Evolutionary conservation across 2,329 filamentous ascomycete species (phyloP).

Genomic region (Xylariaceae sp.): DNA sequence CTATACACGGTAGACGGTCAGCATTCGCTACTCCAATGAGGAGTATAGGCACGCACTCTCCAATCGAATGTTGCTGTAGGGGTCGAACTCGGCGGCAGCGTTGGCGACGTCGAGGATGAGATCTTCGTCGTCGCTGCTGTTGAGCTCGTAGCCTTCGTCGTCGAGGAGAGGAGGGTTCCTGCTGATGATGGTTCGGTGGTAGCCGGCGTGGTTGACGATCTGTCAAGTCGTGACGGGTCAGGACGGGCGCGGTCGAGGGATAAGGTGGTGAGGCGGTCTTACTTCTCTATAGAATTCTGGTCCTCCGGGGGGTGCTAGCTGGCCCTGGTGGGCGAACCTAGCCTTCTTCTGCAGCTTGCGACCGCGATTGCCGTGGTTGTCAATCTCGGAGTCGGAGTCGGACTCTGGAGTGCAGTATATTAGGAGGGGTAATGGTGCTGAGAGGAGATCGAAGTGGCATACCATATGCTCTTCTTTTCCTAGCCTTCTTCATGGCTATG

Average conservation of each 20-base stretch:
- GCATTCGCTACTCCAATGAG: neutral
- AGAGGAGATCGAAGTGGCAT: slow-evolving; percentile 25
- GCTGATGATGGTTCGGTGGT: slow-evolving; percentile 69
- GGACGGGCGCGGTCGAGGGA: neutral
- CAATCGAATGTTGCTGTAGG: slow-evolving; percentile 68
- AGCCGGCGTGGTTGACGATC: slow-evolving; percentile 72
- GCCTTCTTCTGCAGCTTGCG: slow-evolving; percentile 77
- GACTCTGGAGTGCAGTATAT: slow-evolving; percentile 53
- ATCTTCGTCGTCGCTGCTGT: slow-evolving; percentile 68
- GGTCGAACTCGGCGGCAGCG: slow-evolving; percentile 67
- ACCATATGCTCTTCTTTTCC: slow-evolving; percentile 65
- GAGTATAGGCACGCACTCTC: slow-evolving; percentile 55
- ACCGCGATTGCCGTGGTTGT: slow-evolving; percentile 69
- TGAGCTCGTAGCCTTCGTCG: slow-evolving; percentile 74
- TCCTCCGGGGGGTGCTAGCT: slow-evolving; percentile 64
- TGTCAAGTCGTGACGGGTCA: slow-evolving; percentile 35
- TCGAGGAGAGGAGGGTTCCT: slow-evolving; percentile 71
- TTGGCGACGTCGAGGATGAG: slow-evolving; percentile 59
- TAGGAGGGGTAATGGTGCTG: slow-evolving; percentile 13
- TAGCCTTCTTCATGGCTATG: slow-evolving; percentile 64
- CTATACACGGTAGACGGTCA: slow-evolving; percentile 38
- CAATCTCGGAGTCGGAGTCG: slow-evolving; percentile 72
- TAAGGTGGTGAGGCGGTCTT: slow-evolving; percentile 24
- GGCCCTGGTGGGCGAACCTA: slow-evolving; percentile 67
- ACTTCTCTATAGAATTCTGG: slow-evolving; percentile 72